These are phyloP conservation scores for Microcera coccophila DNA, from an alignment of 2,329 filamentous ascomycete genomes.

Conservation along the genomic window DNA sequence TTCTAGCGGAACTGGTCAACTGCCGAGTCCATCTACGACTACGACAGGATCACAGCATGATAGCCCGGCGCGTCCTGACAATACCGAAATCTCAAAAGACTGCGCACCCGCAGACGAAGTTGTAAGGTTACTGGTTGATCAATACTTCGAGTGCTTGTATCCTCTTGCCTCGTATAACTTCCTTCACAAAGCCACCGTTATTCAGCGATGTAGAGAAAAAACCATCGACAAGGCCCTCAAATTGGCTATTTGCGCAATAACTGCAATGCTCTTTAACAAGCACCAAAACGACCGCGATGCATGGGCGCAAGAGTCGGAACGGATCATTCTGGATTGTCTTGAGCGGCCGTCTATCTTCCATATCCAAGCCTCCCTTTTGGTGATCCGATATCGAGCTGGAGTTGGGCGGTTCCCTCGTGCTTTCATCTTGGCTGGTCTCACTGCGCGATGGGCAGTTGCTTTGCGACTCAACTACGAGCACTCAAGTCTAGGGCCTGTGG, in stretches of 20 bases:
- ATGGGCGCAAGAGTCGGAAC: conserved; percentile 25
- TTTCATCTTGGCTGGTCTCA: conserved; percentile 27
- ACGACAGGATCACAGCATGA: conserved; percentile 14
- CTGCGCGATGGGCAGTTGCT: conserved; percentile 24
- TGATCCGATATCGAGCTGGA: conserved; percentile 25
- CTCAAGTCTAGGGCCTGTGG: conserved; percentile 19
- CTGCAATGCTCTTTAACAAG: conserved; percentile 22
- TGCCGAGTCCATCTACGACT: conserved; percentile 7
- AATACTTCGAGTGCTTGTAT: conserved; percentile 25
- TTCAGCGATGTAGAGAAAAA: conserved; percentile 23
- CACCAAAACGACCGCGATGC: conserved; percentile 9
- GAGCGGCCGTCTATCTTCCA: conserved; percentile 28
- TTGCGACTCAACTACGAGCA: conserved; percentile 28
- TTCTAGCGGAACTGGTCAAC: background rate
- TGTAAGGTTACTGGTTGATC: conserved; percentile 12
- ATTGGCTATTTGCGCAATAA: conserved; percentile 23
- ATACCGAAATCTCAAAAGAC: background rate
- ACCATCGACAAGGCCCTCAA: conserved; percentile 25
- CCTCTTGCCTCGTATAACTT: conserved; percentile 23
- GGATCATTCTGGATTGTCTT: conserved; percentile 21
- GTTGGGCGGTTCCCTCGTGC: conserved; percentile 25
- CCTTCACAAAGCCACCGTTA: conserved; percentile 23
- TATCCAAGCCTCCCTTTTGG: conserved; percentile 22
- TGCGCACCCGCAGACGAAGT: conserved; percentile 16
- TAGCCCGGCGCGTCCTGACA: background rate